These are phyloP conservation scores for Phytophthora cryptogea DNA, from an alignment of 352 stramenopile genomes.

Conservation along the genomic window DNA sequence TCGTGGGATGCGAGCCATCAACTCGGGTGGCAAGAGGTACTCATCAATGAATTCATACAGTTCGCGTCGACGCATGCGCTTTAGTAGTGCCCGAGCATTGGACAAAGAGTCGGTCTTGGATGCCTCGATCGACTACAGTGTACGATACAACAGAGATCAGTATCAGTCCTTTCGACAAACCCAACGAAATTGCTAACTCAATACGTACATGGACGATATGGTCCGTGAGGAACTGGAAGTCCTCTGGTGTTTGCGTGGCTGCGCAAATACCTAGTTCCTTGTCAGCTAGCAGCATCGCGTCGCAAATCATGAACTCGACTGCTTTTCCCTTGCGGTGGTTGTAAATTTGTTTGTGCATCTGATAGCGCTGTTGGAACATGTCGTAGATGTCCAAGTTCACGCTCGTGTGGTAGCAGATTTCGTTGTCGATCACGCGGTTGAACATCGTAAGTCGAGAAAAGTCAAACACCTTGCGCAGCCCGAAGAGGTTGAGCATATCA, in stretches of 20 bases:
- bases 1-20: constrained; percentile 56
- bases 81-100: constrained; percentile 64
- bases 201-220: constrained; percentile 68
- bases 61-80: constrained; percentile 68
- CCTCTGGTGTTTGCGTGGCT: constrained; percentile 58
- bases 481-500: constrained; percentile 88
- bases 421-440: constrained; percentile 83
- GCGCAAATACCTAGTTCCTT: constrained; percentile 73
- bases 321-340: constrained; percentile 90
- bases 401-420: constrained; percentile 91
- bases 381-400: constrained; percentile 90
- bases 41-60: constrained; percentile 90
- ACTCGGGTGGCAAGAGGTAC: constrained; percentile 61
- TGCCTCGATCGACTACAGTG: constrained; percentile 65
- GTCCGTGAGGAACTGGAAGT: constrained; percentile 82
- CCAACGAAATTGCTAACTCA: not conserved
- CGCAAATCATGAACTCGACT: constrained; percentile 91
- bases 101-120: constrained; percentile 63
- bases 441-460: constrained; percentile 81
- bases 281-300: constrained; percentile 82
- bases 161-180: not conserved
- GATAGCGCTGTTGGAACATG: constrained; percentile 89
- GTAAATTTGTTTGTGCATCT: constrained; percentile 92
- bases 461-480: constrained; percentile 78
- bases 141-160: constrained; percentile 1